Conservation (phyloP, 768 basidiomycete species). For the Suillus bovinus region DNA sequence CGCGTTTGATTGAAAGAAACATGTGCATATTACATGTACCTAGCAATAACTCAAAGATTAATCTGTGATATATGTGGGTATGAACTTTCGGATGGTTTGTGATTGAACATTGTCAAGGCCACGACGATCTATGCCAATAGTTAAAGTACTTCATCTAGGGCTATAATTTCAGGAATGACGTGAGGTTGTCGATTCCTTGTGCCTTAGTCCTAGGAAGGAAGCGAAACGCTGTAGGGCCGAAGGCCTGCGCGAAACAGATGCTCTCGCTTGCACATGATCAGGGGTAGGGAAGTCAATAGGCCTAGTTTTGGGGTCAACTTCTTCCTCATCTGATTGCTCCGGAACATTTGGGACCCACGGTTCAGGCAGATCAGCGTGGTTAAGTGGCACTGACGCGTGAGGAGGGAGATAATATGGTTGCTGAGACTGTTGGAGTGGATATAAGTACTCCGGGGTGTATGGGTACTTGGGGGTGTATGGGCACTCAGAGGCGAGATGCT, state of each 20-base stretch:
- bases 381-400: neutral
- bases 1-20: too few species aligned
- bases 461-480: neutral
- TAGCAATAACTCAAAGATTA: neutral
- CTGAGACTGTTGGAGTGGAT: neutral
- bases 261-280: neutral
- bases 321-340: neutral
- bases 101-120: neutral
- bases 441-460: neutral
- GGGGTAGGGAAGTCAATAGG: neutral
- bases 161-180: neutral
- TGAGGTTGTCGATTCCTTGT: neutral
- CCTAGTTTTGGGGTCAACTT: neutral
- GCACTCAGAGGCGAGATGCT: neutral
- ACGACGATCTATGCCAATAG: neutral
- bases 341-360: neutral
- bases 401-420: neutral
- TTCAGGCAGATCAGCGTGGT: neutral
- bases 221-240: neutral
- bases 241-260: neutral
- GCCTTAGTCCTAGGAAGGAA: neutral
- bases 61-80: neutral
- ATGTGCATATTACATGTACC: neutral
- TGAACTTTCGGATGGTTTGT: neutral
- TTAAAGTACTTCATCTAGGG: too few species aligned